phyloP scores from a whole-genome alignment of 2,329 filamentous ascomycete genomes.

The Curvularia eragrostidis region DNA sequence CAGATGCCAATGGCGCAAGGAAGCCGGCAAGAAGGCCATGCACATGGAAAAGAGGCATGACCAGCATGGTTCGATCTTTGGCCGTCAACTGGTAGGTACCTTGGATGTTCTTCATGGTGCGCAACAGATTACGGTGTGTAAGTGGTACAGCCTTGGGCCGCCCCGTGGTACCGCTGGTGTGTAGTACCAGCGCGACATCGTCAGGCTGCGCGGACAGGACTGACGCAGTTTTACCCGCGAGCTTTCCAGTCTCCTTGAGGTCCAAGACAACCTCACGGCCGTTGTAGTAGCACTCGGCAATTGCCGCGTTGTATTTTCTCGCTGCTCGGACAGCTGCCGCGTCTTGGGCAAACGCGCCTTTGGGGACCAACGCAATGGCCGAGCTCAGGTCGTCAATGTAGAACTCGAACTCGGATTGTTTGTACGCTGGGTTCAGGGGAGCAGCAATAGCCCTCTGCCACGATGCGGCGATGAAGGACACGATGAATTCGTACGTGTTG shows the following conservation, averaged over 20 bases:
- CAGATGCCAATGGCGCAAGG: constrained; percentile 75
- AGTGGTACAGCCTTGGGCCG: constrained; percentile 82
- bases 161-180: constrained; percentile 85
- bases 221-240: constrained; percentile 59
- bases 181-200: constrained; percentile 80
- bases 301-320: constrained; percentile 78
- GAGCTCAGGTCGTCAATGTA: constrained; percentile 89
- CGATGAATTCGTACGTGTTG: constrained; percentile 88
- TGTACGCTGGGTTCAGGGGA: constrained; percentile 87
- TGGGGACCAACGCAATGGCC: constrained; percentile 76
- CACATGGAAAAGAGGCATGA: constrained; percentile 92
- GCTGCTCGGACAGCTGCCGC: constrained; percentile 78
- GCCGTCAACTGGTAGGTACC: constrained; percentile 75
- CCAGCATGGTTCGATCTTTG: constrained; percentile 79
- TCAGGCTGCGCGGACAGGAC: constrained; percentile 70
- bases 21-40: constrained; percentile 86
- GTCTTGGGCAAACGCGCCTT: constrained; percentile 70
- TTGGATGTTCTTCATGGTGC: constrained; percentile 84
- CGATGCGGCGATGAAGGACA: constrained; percentile 83
- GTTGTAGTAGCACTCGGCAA: constrained; percentile 87
- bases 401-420: constrained; percentile 89
- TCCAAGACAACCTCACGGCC: constrained; percentile 74
- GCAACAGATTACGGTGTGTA: constrained; percentile 79
- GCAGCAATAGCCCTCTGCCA: constrained; percentile 85
- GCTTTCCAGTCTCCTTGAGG: constrained; percentile 76